A percentile compares a stretch with the other conserved stretches of the same genome.
These are phyloP conservation scores for Dictyostelium intermedium DNA, from an alignment of 78 protist genomes.

Conservation along the genomic window DNA sequence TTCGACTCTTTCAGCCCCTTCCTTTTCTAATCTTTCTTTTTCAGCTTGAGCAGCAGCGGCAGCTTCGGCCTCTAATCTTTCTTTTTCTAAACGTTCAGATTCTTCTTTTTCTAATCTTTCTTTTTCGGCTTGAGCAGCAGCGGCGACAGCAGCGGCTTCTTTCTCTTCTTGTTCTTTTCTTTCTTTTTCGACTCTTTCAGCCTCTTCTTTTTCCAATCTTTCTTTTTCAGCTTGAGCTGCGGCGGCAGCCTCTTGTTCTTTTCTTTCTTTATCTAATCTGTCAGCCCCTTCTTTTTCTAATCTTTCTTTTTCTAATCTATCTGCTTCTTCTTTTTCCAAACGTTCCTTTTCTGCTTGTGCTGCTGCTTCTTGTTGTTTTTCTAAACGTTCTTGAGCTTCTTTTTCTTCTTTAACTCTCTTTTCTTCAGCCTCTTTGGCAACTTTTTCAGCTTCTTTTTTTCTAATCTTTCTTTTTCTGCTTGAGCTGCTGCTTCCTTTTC, in stretches of 20 bases:
- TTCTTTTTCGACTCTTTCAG: too few species aligned
- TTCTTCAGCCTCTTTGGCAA: background rate
- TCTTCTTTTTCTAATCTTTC: background rate
- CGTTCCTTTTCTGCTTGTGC: too few species aligned
- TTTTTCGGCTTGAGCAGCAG: background rate
- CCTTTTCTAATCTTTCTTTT: background rate
- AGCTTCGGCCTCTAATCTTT: background rate
- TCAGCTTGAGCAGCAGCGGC: background rate
- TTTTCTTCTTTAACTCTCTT: background rate
- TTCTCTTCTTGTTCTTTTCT: background rate
- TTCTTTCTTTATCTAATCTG: too few species aligned
- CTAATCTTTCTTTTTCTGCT: background rate
- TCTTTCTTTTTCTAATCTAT: too few species aligned
- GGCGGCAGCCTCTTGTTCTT: too few species aligned
- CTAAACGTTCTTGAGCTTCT: background rate
- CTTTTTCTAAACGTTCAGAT: background rate
- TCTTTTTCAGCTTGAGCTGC: background rate
- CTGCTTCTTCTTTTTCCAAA: too few species aligned
- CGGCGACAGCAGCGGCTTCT: background rate
- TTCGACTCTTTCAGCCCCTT: too few species aligned
- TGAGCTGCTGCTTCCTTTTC: background rate
- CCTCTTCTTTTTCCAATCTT: too few species aligned
- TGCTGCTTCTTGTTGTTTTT: background rate
- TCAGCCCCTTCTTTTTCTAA: too few species aligned
- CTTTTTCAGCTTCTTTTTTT: background rate